A percentile compares a stretch with the other conserved stretches of the same genome.
Evolutionary conservation across 2,329 filamentous ascomycete genomes (phyloP).

Genomic region (Alternaria metachromatica): DNA sequence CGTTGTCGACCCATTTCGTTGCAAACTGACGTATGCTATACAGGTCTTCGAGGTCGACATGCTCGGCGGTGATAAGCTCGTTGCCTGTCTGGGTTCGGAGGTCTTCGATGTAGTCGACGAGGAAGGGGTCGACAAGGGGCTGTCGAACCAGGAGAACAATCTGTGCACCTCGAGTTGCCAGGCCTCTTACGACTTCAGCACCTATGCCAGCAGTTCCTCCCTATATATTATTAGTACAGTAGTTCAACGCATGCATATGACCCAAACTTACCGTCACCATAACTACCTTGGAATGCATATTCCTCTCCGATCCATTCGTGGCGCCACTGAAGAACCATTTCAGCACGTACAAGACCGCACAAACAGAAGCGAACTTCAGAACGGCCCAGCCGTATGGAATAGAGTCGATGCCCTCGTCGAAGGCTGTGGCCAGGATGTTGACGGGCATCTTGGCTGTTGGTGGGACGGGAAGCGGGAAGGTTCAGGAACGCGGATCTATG

Average conservation of each 20-base stretch:
- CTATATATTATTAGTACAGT: conserved; percentile 49
- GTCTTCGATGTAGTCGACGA: conserved; percentile 92
- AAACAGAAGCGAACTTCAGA: conserved; percentile 60
- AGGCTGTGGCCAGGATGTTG: conserved; percentile 62
- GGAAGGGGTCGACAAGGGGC: conserved; percentile 81
- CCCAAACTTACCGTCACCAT: conserved; percentile 75
- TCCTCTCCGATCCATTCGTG: conserved; percentile 74
- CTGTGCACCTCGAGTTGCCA: conserved; percentile 86
- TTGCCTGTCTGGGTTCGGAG: conserved; percentile 78
- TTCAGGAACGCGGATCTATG: conserved; percentile 32
- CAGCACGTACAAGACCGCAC: conserved; percentile 61
- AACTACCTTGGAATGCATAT: conserved; percentile 92
- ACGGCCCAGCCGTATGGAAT: conserved; percentile 62
- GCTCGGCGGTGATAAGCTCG: conserved; percentile 90
- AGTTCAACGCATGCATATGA: not conserved
- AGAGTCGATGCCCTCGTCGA: conserved; percentile 61
- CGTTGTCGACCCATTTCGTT: conserved; percentile 97
- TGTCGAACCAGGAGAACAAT: conserved; percentile 87
- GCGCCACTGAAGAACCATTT: conserved; percentile 83
- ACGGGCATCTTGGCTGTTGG: conserved; percentile 63
- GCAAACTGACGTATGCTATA: conserved; percentile 91
- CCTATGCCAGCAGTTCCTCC: conserved; percentile 94
- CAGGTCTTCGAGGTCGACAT: conserved; percentile 87
- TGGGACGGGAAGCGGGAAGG: conserved; percentile 23
- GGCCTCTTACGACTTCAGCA: conserved; percentile 72